Conservation (phyloP, 805 yeast species). For the Ascoidea tarda region DNA sequence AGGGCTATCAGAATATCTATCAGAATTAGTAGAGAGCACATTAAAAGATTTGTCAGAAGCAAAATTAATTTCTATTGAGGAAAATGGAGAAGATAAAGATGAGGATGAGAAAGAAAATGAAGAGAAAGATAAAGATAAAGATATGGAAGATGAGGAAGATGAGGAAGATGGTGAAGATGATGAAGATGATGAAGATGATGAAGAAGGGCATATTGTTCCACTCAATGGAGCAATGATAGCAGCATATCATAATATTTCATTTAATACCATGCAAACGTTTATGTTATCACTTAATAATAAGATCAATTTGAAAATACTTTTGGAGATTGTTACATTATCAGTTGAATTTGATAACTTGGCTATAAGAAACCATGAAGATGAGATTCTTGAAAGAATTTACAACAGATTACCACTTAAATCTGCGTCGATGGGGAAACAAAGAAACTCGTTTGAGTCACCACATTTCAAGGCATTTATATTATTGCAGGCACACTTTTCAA, state of each 20-base stretch:
- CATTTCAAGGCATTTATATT: slow-evolving; percentile 51
- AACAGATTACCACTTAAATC: slow-evolving; percentile 50
- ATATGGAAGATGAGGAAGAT: slow-evolving; percentile 22
- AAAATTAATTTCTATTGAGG: slow-evolving; percentile 46
- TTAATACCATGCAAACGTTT: slow-evolving; percentile 50
- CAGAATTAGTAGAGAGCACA: slow-evolving; percentile 68
- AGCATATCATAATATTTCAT: slow-evolving; percentile 54
- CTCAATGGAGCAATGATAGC: slow-evolving; percentile 63
- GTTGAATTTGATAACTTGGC: slow-evolving; percentile 57
- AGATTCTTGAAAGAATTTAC: slow-evolving; percentile 33
- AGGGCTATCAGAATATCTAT: slow-evolving; percentile 69
- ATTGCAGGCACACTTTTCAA: slow-evolving; percentile 69
- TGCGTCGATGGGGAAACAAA: slow-evolving; percentile 2
- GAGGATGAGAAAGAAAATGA: slow-evolving; percentile 20
- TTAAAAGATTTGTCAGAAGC: slow-evolving; percentile 48
- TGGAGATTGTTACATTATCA: slow-evolving; percentile 55
- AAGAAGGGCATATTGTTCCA: slow-evolving; percentile 28
- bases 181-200: slow-evolving; percentile 13
- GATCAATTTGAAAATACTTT: slow-evolving; percentile 43
- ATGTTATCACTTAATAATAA: slow-evolving; percentile 19
- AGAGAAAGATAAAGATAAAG: slow-evolving; percentile 18
- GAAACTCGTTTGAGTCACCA: slow-evolving; percentile 10
- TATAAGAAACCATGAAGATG: slow-evolving; percentile 46
- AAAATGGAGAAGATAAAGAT: slow-evolving; percentile 21
- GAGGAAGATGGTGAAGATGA: slow-evolving; percentile 9